Conservation (phyloP, 768 basidiomycete species). For the Flagelloscypha sp. region DNA sequence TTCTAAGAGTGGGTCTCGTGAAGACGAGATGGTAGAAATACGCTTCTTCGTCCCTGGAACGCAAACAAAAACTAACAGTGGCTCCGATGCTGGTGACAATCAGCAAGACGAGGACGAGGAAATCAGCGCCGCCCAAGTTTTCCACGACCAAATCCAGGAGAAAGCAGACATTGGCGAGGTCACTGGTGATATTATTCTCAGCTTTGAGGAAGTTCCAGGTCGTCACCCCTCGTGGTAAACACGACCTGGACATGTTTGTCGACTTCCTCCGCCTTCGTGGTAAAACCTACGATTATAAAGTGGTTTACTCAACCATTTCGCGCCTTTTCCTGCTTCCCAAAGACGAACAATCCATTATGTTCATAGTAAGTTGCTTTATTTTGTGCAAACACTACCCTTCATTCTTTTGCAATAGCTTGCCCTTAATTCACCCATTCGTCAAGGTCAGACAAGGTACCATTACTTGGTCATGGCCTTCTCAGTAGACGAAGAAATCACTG, state of each 20-base stretch:
- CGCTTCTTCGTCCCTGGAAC: slow-evolving; percentile 92
- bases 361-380: slow-evolving; percentile 58
- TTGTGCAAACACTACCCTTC: slow-evolving; percentile 2
- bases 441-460: slow-evolving; percentile 96
- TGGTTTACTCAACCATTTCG: slow-evolving; percentile 81
- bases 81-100: slow-evolving; percentile 61
- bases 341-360: slow-evolving; percentile 91
- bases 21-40: slow-evolving; percentile 92
- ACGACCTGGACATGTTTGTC: slow-evolving; percentile 97
- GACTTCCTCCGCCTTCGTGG: slow-evolving; percentile 93
- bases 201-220: slow-evolving; percentile 94
- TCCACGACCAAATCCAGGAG: slow-evolving; percentile 95
- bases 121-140: slow-evolving; percentile 87
- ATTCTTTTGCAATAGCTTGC: slow-evolving; percentile 50
- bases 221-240: slow-evolving; percentile 90
- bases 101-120: slow-evolving; percentile 67
- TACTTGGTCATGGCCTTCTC: slow-evolving; percentile 98
- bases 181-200: slow-evolving; percentile 83
- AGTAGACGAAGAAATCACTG: slow-evolving; percentile 94
- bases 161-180: slow-evolving; percentile 92
- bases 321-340: slow-evolving; percentile 90
- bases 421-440: slow-evolving; percentile 87
- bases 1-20: slow-evolving; percentile 34
- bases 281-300: slow-evolving; percentile 99
- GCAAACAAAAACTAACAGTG: slow-evolving; percentile 48